Base-by-base conservation (phyloP, 345 rosid genomes). In the Noccaea bulbosa region DNA sequence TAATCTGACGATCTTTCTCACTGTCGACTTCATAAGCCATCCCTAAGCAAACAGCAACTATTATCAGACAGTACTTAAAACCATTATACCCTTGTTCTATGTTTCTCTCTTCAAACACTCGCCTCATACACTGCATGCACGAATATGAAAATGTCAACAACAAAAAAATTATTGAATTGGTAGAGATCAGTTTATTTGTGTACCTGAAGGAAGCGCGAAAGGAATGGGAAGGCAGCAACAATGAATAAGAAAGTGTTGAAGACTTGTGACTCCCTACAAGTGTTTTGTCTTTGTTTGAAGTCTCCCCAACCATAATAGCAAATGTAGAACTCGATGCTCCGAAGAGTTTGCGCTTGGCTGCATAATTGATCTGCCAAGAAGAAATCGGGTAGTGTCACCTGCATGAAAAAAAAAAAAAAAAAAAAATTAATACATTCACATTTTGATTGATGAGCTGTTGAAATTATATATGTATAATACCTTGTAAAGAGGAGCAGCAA, bases 201-300 rank as follows among this genome's bases (percentile, higher is more conserved):
- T 78, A 84, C 97, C 91, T 83, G 93, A 78, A 86, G 67, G 62
- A 87, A 73, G 8, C 93, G 91, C 71, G 81, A 43, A 83, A 84
- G 76, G 16, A 73, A 84, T 53, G 95, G 97, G 37, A 88, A 46
- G n/a, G 82, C 68, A 14, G 83, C 87, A 3, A 81, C 74, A 5
- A 83, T 30, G 68, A 87, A 53, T 38, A 78, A 74, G 60, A 91
- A 80, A 2, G 20, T 40, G 10, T 81, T 60, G 15, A 63, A 86
- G 35, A 83, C 72, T 8, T 71, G 30, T 62, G 82, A 83, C 11
- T 58, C 68, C 6, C 0, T 2, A 50, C 96, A 91, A 2, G 58
- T 76, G 79, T 83, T 86, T 37, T 65, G 17, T 54, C 93, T 89
- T 15, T 38, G 74, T 63, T 43, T 74, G 69, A 71, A 86, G 48